Evolutionary conservation across 176 grass and related monocot species (phyloP).

Genomic region (Puccinellia tenuiflora): DNA sequence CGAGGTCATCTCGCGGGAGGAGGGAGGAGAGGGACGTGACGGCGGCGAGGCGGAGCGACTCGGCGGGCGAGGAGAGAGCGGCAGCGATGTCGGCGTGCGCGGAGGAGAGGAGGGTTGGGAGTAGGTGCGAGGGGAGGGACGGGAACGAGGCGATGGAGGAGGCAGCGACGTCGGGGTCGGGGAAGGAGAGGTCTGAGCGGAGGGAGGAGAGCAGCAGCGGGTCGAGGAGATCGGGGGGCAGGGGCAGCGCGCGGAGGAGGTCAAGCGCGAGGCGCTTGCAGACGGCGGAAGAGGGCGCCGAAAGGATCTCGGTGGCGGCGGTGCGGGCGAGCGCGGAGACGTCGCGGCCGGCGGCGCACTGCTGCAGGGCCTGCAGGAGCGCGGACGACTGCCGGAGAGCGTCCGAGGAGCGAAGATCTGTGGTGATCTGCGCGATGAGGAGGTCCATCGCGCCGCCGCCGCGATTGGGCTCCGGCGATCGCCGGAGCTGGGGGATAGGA

Average conservation of each 20-base stretch:
- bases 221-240: conserved; percentile 78
- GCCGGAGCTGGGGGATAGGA: conserved; percentile 30
- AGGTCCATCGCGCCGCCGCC: conserved; percentile 61
- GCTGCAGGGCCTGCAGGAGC: conserved; percentile 81
- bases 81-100: conserved; percentile 56
- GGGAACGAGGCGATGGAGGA: conserved; percentile 80
- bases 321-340: conserved; percentile 82
- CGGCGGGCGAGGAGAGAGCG: conserved; percentile 53
- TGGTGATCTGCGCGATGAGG: conserved; percentile 80
- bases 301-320: conserved; percentile 73
- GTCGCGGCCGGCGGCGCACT: conserved; percentile 81
- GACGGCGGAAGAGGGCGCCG: conserved; percentile 66
- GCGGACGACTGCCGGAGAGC: conserved; percentile 87
- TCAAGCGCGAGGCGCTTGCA: conserved; percentile 93
- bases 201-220: conserved; percentile 70
- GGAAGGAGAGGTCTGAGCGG: conserved; percentile 79
- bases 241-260: conserved; percentile 72
- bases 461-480: conserved; percentile 24
- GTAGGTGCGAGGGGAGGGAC: conserved; percentile 72
- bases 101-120: conserved; percentile 72
- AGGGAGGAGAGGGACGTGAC: conserved; percentile 69
- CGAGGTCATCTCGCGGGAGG: conserved; percentile 76
- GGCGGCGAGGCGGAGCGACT: conserved; percentile 68
- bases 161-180: conserved; percentile 83
- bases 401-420: conserved; percentile 78